Evolutionary conservation across 768 basidiomycete species (phyloP).

Genomic region (Tylopilus vinaceipallidus): DNA sequence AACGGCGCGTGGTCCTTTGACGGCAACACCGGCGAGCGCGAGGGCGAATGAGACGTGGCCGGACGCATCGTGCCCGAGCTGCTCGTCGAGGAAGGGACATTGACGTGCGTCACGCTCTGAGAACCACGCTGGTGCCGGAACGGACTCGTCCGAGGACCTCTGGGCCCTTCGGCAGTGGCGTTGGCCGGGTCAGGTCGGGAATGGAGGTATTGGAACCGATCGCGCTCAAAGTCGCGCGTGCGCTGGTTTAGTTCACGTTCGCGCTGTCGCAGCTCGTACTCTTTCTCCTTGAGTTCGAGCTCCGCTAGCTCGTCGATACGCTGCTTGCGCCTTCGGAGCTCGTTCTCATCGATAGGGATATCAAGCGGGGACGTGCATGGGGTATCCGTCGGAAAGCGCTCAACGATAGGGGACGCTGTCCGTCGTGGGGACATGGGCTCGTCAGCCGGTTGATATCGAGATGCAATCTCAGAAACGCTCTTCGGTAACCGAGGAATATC

Average conservation of each 20-base stretch:
- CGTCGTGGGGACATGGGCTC: conserved; percentile 42
- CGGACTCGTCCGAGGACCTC: conserved; percentile 23
- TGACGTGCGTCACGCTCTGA: conserved; percentile 29
- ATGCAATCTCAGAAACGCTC: conserved; percentile 63
- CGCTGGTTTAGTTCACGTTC: conserved; percentile 55
- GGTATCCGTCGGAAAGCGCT: conserved; percentile 28
- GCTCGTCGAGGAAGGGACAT: conserved; percentile 16
- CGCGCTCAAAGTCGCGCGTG: conserved; percentile 55
- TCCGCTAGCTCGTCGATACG: conserved; percentile 52
- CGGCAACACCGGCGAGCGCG: no score
- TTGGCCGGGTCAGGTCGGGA: conserved; percentile 30
- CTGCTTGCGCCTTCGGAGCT: conserved; percentile 35
- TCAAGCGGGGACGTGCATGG: conserved; percentile 19
- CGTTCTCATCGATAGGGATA: conserved; percentile 18
- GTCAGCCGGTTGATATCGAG: conserved; percentile 53
- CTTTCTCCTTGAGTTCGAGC: conserved; percentile 53
- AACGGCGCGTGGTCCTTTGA: conserved; percentile 52
- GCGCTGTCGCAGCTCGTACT: conserved; percentile 48
- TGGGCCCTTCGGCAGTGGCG: conserved; percentile 32
- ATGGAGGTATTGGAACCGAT: conserved; percentile 43
- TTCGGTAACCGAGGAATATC: conserved; percentile 63
- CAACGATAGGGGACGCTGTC: conserved; percentile 35
- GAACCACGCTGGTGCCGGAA: conserved; percentile 31
- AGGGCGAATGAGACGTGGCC: conserved; percentile 29
- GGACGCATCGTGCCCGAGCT: conserved; percentile 9